Conservation (phyloP, 208 protist genomes). For the Crithidia acanthocephali region DNA sequence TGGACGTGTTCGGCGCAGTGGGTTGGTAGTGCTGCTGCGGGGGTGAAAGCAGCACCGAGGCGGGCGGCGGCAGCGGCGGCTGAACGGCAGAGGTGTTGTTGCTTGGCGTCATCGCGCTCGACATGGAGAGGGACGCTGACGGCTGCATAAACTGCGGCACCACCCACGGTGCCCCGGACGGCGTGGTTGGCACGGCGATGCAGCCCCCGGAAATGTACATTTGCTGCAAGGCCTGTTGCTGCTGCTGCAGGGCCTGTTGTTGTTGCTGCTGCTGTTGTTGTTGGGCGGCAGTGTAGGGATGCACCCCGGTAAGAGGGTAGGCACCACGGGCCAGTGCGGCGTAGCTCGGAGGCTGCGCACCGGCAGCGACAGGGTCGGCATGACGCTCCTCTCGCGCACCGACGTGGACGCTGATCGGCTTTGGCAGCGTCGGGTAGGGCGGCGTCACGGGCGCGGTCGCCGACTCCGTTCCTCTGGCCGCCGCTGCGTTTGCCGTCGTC, state of each 20-base stretch:
- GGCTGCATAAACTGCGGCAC: slow-evolving; percentile 14
- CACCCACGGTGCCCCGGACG: slow-evolving; percentile 9
- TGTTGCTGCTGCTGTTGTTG: slow-evolving; percentile 5
- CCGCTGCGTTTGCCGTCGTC: background rate
- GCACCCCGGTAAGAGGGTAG: background rate
- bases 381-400: background rate
- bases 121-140: background rate
- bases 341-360: slow-evolving; percentile 16
- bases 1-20: background rate
- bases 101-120: background rate
- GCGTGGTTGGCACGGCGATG: slow-evolving; percentile 13
- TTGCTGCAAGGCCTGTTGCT: slow-evolving; percentile 1
- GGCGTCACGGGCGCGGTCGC: background rate
- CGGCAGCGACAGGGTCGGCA: background rate
- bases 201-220: slow-evolving; percentile 8
- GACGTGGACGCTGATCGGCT: background rate
- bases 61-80: background rate
- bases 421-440: background rate
- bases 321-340: background rate
- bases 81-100: background rate
- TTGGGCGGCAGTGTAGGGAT: background rate
- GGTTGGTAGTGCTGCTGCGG: background rate
- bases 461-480: background rate
- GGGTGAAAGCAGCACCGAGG: background rate
- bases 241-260: background rate